Conservation (phyloP, 2,329 filamentous ascomycete genomes). For the Neoarthrinium moseri region DNA sequence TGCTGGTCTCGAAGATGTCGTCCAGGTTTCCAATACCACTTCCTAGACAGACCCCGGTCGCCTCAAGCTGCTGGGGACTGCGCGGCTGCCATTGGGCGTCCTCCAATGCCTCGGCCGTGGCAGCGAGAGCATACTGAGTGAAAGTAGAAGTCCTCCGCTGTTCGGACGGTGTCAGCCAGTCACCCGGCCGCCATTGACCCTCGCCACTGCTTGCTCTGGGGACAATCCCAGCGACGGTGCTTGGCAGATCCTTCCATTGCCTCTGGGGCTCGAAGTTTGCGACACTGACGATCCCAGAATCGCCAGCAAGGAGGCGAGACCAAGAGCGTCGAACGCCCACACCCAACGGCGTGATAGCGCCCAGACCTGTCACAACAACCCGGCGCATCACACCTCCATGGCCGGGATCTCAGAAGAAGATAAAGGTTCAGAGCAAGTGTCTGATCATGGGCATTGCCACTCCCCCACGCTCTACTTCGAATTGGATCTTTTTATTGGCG, state of each 20-base stretch:
- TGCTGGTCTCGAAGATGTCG: slow-evolving; percentile 80
- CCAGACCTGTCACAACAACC: slow-evolving; percentile 81
- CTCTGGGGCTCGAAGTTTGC: slow-evolving; percentile 54
- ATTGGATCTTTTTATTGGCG: background rate
- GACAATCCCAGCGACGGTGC: slow-evolving; percentile 81
- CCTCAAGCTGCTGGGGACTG: slow-evolving; percentile 62
- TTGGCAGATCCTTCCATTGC: slow-evolving; percentile 71
- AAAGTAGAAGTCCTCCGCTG: slow-evolving; percentile 85
- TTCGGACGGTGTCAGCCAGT: slow-evolving; percentile 54
- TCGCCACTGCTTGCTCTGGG: slow-evolving; percentile 50
- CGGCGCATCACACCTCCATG: slow-evolving; percentile 57
- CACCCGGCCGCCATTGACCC: slow-evolving; percentile 47
- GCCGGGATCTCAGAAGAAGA: background rate
- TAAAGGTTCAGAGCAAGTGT: background rate
- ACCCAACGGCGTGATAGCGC: slow-evolving; percentile 79
- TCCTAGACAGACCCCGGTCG: slow-evolving; percentile 86
- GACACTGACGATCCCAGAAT: slow-evolving; percentile 79
- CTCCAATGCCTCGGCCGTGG: slow-evolving; percentile 78
- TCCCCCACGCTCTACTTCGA: background rate
- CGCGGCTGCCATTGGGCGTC: slow-evolving; percentile 77
- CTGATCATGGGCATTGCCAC: background rate
- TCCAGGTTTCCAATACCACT: slow-evolving; percentile 95
- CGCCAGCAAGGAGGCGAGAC: slow-evolving; percentile 74
- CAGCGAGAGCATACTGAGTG: slow-evolving; percentile 86
- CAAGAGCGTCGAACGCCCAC: slow-evolving; percentile 77